Conservation (phyloP, 2,329 filamentous ascomycete genomes). For the Aspergillus neotritici region DNA sequence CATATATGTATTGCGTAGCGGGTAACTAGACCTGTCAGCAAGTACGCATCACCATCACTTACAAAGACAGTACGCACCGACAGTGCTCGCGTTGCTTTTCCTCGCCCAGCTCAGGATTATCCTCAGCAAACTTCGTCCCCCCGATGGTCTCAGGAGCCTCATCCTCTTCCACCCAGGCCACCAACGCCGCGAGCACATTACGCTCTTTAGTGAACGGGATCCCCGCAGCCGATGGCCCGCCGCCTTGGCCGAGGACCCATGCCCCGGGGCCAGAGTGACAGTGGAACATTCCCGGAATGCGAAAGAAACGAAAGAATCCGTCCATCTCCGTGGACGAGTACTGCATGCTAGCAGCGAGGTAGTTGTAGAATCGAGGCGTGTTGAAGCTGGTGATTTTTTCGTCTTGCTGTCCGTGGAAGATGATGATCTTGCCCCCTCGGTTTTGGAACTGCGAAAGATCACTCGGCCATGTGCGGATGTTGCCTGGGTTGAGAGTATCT, state of each 20-base stretch:
- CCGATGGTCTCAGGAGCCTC: conserved; percentile 1
- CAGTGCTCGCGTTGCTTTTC: conserved; percentile 2
- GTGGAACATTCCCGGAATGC: conserved; percentile 7
- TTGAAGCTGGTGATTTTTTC: conserved; percentile 10
- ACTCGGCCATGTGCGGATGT: conserved; percentile 19
- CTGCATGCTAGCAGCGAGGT: conserved; percentile 1
- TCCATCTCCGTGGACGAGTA: conserved; percentile 1
- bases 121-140: conserved; percentile 7
- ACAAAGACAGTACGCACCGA: not conserved
- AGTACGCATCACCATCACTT: too few species aligned
- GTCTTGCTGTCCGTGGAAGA: conserved; percentile 28
- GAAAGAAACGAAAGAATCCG: conserved; percentile 7
- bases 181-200: conserved; percentile 6
- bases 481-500: conserved; percentile 26
- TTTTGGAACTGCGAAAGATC: conserved; percentile 41
- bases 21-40: too few species aligned
- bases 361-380: conserved; percentile 5
- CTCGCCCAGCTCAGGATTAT: conserved; percentile 1
- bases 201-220: not conserved
- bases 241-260: conserved; percentile 5
- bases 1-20: too few species aligned
- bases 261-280: conserved; percentile 5
- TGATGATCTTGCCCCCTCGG: conserved; percentile 32
- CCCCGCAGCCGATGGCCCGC: not conserved
- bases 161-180: conserved; percentile 8